These are phyloP conservation scores for Talaromyces nanjingensis DNA, from an alignment of 495 filamentous ascomycete species.

Conservation along the genomic window DNA sequence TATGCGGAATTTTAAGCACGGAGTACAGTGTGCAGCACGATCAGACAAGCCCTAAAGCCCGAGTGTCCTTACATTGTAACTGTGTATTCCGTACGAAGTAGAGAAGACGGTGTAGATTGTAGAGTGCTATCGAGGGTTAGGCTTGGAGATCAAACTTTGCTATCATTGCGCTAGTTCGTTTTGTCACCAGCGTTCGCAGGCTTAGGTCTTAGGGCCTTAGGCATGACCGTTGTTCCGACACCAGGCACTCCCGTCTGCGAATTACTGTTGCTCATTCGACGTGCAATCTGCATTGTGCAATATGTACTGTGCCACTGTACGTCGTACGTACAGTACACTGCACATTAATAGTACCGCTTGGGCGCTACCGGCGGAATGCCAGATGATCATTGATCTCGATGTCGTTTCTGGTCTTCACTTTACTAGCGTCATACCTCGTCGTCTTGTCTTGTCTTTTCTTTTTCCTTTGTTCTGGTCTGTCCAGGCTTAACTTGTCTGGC, in stretches of 20 bases:
- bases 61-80: neutral
- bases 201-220: neutral
- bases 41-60: neutral
- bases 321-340: neutral
- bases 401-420: neutral
- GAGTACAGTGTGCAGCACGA: neutral
- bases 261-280: neutral
- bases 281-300: neutral
- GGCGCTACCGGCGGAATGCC: slow-evolving; percentile 5
- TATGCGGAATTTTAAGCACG: neutral
- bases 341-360: neutral
- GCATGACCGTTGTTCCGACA: slow-evolving; percentile 1
- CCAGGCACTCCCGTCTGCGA: neutral
- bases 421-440: neutral
- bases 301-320: neutral
- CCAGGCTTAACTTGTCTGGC: neutral
- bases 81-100: neutral
- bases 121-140: neutral
- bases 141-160: neutral
- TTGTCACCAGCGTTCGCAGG: neutral
- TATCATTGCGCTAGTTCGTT: neutral
- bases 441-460: neutral
- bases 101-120: neutral
- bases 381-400: neutral
- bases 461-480: neutral